Evolutionary conservation across 306 rosid species (phyloP), one percentile per base, ranked within the genome.

Genomic region (Casuarina glauca): DNA sequence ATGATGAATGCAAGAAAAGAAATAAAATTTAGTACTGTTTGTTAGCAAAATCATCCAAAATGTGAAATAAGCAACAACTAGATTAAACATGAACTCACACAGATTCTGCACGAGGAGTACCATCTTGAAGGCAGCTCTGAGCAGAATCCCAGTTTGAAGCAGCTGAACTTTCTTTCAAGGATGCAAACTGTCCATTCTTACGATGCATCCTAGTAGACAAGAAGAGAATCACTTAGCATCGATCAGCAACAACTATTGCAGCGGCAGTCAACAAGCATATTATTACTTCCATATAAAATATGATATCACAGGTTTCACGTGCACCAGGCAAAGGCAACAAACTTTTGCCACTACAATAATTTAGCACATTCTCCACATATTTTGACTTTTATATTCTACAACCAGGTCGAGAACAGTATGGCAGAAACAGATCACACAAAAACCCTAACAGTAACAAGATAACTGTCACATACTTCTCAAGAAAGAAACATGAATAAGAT

Each of bases 111-210:
- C 75, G 86, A 81, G 84, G 78, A 82, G 84, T 75, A 74, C 90
- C 93, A 82, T 87, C 93, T 84, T 87, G 97, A 81, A 55, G 77
- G 78, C 83, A 73, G 82, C 80, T 84, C 68, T 72, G 83, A 43
- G 86, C 77, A 45, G 86, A 87, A 70, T 89, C 92, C 89, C 88
- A 90, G 75, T 73, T 82, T 71, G 97, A 90, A 82, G 88, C 77
- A 69, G 91, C 87, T 51, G 97, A 86, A 84, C 77, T 78, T 81
- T 86, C 91, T 84, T 91, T 91, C 76, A 86, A 58, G 11, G 98
- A 91, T 74, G 97, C 96, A 85, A 93, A 93, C 67, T 93, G 96
- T 48, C 97, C 97, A 83, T 90, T 93, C 79, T 90, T 91, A 58
- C 97, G 87, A 77, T 90, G 97, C 98, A 94, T 94, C 92, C 98